Base-by-base conservation (phyloP, 108 stramenopile genomes). In the Fragilaria radians region DNA sequence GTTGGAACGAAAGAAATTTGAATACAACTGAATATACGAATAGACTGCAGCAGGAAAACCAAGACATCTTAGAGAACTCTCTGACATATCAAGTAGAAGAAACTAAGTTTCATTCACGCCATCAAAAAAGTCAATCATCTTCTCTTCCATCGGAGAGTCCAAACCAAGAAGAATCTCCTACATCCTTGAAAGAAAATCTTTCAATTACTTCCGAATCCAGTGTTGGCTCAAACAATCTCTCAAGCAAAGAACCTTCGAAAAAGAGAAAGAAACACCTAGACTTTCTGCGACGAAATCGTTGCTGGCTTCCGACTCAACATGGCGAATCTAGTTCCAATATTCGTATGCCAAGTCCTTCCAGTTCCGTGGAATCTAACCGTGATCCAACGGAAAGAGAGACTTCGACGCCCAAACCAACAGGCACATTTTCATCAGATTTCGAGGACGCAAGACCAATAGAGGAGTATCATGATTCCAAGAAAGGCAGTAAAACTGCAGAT, bases 361-460 rank as follows among this genome's bases (percentile, higher is more conserved):
- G 70, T 18, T 76, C 74, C 5, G 28, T 27, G 7, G 51, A 32
- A 24, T 23, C 48, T 56, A 51, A 57, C 28, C 52, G 48, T 26
- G 47, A 30, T 5, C 46, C 53, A 1, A 22, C 59, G 18, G 66
- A 63, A 48, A 66, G 63, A 31, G 25, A 4, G 2, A 57, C 62
- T n/a, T 59, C 60, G 31, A 51, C 59, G 1, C 60, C 48, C 24
- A 28, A 55, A 31, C 24, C 61, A 17, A 51, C 34, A 21, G 34
- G 3, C 30, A 4, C 67, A 1, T 31, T 22, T 1, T 30, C 62
- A 32, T 29, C 67, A 4, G 17, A 57, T 23, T 70, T 57, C 0
- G 66, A 63, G 52, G 75, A 70, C 46, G 63, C 64, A 52, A 70
- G 65, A 28, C 63, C 70, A 29, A 50, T 48, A 2, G 62, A 80